These are phyloP conservation scores for Puccinia hordei DNA, from an alignment of 1,284 basidiomycete genomes.

Conservation along the genomic window DNA sequence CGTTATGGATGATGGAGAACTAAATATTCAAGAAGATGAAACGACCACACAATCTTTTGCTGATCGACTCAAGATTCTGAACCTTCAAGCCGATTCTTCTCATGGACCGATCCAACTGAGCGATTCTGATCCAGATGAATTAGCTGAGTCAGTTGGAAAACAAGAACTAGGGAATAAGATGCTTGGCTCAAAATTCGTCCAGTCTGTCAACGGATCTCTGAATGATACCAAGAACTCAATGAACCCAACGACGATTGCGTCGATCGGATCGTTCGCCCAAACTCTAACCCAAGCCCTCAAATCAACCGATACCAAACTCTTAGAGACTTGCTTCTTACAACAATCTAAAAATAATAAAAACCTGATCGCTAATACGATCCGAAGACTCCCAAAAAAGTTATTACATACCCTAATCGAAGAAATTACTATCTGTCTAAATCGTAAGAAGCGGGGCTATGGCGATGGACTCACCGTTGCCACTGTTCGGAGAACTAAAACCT, in stretches of 20 bases:
- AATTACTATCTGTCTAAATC: constrained; percentile 82
- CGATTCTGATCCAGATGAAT: no score
- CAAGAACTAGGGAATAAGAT: no score
- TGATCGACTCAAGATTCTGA: no score
- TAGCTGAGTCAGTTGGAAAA: no score
- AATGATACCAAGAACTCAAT: constrained; percentile 12
- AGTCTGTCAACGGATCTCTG: constrained; percentile 1
- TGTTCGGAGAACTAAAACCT: constrained; percentile 77
- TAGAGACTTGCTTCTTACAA: constrained; percentile 84
- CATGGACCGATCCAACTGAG: no score
- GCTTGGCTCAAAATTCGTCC: no score
- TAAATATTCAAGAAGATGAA: no score
- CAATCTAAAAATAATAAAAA: constrained; percentile 66
- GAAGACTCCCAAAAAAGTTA: constrained; percentile 82
- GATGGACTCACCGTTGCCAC: constrained; percentile 75
- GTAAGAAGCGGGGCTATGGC: constrained; percentile 76
- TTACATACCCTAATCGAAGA: constrained; percentile 83
- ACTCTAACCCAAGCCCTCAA: constrained; percentile 95
- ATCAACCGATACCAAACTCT: constrained; percentile 82
- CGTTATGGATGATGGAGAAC: no score
- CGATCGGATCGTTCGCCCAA: constrained; percentile 83
- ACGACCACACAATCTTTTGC: no score
- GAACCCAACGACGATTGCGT: constrained; percentile 53
- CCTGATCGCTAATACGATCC: constrained; percentile 84
- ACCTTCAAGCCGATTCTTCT: no score